Evolutionary conservation across 257 asterid genomes (phyloP).

Genomic region (Ehretia macrophylla): DNA sequence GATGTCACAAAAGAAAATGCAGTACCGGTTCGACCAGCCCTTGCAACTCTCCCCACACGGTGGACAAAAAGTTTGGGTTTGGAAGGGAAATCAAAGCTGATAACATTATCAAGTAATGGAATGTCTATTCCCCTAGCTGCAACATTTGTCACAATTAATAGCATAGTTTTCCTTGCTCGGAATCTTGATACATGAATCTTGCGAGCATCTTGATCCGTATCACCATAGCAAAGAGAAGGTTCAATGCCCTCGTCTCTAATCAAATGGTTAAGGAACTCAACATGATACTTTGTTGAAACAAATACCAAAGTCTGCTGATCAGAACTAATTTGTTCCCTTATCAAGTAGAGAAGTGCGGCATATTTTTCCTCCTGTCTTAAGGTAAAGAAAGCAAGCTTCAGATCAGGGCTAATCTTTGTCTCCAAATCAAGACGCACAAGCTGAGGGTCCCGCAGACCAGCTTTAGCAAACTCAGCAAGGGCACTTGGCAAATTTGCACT

Average conservation of each 20-base stretch:
- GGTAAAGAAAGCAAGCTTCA: constrained; percentile 73
- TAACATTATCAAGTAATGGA: constrained; percentile 90
- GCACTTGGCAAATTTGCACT: constrained; percentile 97
- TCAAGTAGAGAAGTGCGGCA: constrained; percentile 76
- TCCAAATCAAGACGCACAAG: constrained; percentile 93
- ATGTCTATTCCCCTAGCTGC: constrained; percentile 99
- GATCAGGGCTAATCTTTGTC: constrained; percentile 85
- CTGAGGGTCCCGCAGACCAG: constrained; percentile 93
- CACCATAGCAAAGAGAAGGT: constrained; percentile 94
- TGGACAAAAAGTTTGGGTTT: constrained; percentile 95
- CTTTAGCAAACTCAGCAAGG: constrained; percentile 96
- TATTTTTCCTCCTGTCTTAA: constrained; percentile 83
- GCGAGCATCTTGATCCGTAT: constrained; percentile 98
- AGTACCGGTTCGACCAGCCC: constrained; percentile 96
- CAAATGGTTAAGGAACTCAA: too few species aligned
- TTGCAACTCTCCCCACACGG: constrained; percentile 98
- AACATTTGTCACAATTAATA: constrained; percentile 87
- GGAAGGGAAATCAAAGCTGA: constrained; percentile 87
- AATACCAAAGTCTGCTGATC: constrained; percentile 78
- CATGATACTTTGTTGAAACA: too few species aligned
- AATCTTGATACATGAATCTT: constrained; percentile 69
- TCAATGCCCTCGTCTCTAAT: constrained; percentile 77
- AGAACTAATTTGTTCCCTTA: constrained; percentile 75
- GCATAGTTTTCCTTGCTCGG: constrained; percentile 86
- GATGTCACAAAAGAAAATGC: constrained; percentile 77